Base-by-base conservation (phyloP, 2,329 filamentous ascomycete species). In the Penicillium sp. region DNA sequence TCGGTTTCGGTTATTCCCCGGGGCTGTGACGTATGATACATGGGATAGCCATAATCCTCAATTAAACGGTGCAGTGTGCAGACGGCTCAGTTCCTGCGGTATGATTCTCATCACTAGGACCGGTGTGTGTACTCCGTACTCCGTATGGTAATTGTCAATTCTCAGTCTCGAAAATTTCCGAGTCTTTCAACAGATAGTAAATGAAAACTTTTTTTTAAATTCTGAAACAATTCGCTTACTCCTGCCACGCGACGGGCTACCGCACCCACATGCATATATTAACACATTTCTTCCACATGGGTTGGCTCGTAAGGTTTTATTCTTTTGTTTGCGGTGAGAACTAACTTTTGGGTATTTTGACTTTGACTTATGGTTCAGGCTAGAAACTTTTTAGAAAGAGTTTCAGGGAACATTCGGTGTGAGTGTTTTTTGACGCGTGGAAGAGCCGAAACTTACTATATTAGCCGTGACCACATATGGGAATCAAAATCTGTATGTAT, bases 231-330 rank as follows among this genome's bases (percentile, higher is more conserved):
- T 47, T 57, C 43, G 40, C 29, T 40, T 52, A 55, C 55, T 60
- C 60, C 58, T 53, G 52, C 64, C 64, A 66, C 60, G 64, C 64
- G 63, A 63, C 50, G 53, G 56, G 58, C 57, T 60, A 63, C 54
- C 53, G 51, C 50, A 39, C 48, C 39, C 53, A 45, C 53, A 55
- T 65, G 62, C 58, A 63, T 40, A 50, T 44, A 40, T 59, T 51
- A 47, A 34, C 19, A 61, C 41, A 44, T 54, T 39, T 43, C 44
- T 52, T 41, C 53, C 50, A 55, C 48, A 54, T 58, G 52, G 62
- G 62, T 65, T 61, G 53, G 50, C 51, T 65, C 62, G 64, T 58
- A 65, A 61, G 57, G 40, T 43, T 36, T 46, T 33, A 36, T 43
- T n/a, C n/a, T 36, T 40, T 46, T 36, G 50, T 29, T 40, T 56